These are phyloP conservation scores for Saccharomycopsis sp. DNA, from an alignment of 805 yeast genomes.

Conservation along the genomic window DNA sequence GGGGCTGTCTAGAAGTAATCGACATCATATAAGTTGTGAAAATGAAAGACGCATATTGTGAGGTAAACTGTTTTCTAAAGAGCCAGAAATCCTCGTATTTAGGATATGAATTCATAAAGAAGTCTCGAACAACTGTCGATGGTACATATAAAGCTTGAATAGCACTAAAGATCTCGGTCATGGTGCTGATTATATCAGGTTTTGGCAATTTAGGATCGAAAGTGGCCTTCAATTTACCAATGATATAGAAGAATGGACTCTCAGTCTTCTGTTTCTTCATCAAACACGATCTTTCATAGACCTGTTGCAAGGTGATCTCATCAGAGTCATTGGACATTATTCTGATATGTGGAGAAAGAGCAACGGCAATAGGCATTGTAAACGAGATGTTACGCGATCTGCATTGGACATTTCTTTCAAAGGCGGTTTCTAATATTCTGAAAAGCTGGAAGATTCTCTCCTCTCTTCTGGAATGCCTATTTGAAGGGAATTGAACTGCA, in stretches of 20 bases:
- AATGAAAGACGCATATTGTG: slow-evolving; percentile 89
- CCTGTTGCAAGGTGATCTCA: slow-evolving; percentile 68
- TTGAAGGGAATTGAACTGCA: slow-evolving; percentile 97
- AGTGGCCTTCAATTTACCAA: slow-evolving; percentile 83
- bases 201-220: slow-evolving; percentile 89
- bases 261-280: slow-evolving; percentile 70
- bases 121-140: slow-evolving; percentile 69
- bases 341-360: slow-evolving; percentile 90
- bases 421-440: slow-evolving; percentile 77
- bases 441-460: slow-evolving; percentile 90
- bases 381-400: slow-evolving; percentile 79
- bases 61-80: slow-evolving; percentile 89
- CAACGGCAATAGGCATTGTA: slow-evolving; percentile 87
- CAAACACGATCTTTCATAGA: slow-evolving; percentile 84
- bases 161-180: slow-evolving; percentile 86
- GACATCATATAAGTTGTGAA: slow-evolving; percentile 94
- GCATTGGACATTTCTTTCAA: slow-evolving; percentile 77
- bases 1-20: slow-evolving; percentile 88
- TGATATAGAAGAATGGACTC: slow-evolving; percentile 81
- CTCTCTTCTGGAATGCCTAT: slow-evolving; percentile 94
- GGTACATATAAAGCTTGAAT: slow-evolving; percentile 87
- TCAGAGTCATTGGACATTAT: slow-evolving; percentile 76
- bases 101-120: slow-evolving; percentile 62
- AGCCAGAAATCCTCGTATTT: slow-evolving; percentile 94
- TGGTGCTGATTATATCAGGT: slow-evolving; percentile 82